These are phyloP conservation scores for Coprinellus aureogranulatus DNA, from an alignment of 768 basidiomycete species.

Conservation along the genomic window DNA sequence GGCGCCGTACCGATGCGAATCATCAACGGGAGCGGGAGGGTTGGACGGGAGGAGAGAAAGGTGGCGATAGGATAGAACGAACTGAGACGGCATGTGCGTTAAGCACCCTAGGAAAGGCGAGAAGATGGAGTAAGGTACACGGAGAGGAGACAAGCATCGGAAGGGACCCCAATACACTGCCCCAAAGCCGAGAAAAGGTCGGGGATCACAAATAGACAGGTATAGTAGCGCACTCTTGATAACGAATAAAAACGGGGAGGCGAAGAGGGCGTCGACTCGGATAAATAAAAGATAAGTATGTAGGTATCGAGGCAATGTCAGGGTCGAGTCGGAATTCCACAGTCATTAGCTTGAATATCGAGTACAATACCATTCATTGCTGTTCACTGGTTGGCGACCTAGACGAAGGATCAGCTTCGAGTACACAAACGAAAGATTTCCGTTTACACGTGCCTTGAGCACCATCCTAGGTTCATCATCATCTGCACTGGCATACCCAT, in stretches of 20 bases:
- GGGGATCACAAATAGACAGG: neutral
- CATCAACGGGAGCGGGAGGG: no score
- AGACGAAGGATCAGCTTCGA: neutral
- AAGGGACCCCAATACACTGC: no score
- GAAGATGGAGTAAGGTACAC: no score
- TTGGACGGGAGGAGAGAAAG: no score
- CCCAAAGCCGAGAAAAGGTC: no score
- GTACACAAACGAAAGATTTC: neutral
- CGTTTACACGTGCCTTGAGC: slow-evolving; percentile 34
- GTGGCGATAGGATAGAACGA: no score
- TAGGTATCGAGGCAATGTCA: neutral
- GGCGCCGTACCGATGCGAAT: no score
- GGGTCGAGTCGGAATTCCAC: neutral
- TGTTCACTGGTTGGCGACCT: slow-evolving; percentile 28
- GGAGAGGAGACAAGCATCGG: no score
- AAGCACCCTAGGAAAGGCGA: no score
- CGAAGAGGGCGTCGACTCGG: no score
- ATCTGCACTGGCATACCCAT: slow-evolving; percentile 4
- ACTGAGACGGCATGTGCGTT: no score
- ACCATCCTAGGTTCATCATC: slow-evolving; percentile 29
- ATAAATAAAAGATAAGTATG: neutral
- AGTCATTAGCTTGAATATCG: neutral
- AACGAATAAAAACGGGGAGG: neutral
- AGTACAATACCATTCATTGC: neutral
- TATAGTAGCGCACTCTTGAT: neutral